phyloP scores from a whole-genome alignment of 768 basidiomycete species.

The Pulveroboletus frians region DNA sequence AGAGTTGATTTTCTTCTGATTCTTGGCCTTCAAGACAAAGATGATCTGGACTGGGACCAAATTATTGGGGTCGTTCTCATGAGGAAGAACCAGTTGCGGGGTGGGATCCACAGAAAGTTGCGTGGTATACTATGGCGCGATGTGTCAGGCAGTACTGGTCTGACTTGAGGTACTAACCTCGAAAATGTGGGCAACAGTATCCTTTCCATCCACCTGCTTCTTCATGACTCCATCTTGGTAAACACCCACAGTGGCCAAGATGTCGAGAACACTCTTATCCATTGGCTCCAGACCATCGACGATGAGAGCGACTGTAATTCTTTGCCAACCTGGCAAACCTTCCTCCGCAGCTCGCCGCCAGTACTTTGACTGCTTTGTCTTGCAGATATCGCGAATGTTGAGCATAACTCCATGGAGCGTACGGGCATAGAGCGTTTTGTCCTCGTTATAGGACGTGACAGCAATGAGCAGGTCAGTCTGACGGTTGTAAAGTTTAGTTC shows the following conservation, averaged over 20 bases:
- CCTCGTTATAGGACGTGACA: constrained; percentile 90
- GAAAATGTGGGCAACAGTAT: constrained; percentile 91
- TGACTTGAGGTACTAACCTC: constrained; percentile 49
- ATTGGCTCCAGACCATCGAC: constrained; percentile 91
- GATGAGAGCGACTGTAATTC: constrained; percentile 84
- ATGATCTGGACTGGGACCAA: constrained; percentile 91
- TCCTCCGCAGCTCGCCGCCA: constrained; percentile 82
- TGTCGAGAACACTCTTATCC: constrained; percentile 91
- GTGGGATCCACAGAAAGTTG: constrained; percentile 90
- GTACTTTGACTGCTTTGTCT: constrained; percentile 90
- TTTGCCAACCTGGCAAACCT: constrained; percentile 85
- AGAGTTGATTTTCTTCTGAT: constrained; percentile 94
- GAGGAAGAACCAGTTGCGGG: constrained; percentile 87
- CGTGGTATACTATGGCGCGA: constrained; percentile 74
- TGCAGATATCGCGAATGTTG: constrained; percentile 97
- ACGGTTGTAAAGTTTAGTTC: constrained; percentile 80
- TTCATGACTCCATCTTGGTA: constrained; percentile 97
- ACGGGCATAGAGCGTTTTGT: constrained; percentile 85
- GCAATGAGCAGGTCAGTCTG: constrained; percentile 92
- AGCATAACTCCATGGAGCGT: constrained; percentile 96
- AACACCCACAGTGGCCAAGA: constrained; percentile 84
- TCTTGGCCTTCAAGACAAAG: constrained; percentile 86
- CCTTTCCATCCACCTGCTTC: constrained; percentile 83
- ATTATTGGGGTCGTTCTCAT: constrained; percentile 86
- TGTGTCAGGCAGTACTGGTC: constrained; percentile 3